Conservation (phyloP, 2,329 filamentous ascomycete genomes). For the Colletotrichum musae region DNA sequence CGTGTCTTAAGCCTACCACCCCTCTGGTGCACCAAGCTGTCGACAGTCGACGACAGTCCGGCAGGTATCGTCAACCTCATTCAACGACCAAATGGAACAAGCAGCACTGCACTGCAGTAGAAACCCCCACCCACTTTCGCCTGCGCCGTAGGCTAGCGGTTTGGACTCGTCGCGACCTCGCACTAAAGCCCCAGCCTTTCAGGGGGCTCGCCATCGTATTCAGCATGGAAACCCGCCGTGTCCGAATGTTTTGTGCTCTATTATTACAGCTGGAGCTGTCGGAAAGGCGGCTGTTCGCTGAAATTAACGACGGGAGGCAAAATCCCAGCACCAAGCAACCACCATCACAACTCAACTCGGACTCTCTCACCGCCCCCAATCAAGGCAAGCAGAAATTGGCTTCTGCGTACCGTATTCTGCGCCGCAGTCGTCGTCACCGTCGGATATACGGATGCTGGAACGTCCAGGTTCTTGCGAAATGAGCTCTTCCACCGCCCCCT, state of each 20-base stretch:
- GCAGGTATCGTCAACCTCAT: too few species aligned
- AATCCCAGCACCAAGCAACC: slow-evolving; percentile 2
- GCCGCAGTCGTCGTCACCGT: slow-evolving; percentile 7
- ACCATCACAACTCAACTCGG: slow-evolving; percentile 18
- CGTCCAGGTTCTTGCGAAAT: slow-evolving; percentile 25
- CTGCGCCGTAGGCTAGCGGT: too few species aligned
- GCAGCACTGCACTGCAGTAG: too few species aligned
- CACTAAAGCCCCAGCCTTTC: too few species aligned
- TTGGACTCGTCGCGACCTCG: too few species aligned
- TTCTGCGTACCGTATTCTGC: neutral
- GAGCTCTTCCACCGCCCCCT: slow-evolving; percentile 9
- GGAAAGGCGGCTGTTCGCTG: neutral
- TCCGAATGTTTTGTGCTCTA: neutral
- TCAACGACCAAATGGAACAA: too few species aligned
- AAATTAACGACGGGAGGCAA: neutral
- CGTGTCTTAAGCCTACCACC: slow-evolving; percentile 4
- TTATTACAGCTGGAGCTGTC: too few species aligned
- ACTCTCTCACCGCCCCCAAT: slow-evolving; percentile 17
- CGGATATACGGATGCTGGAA: slow-evolving; percentile 4
- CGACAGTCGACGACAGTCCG: too few species aligned
- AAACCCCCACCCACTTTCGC: too few species aligned
- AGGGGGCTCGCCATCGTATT: too few species aligned
- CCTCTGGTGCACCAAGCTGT: neutral
- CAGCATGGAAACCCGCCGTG: too few species aligned
- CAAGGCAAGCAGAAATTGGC: slow-evolving; percentile 12